These are phyloP conservation scores for Ophiognomonia clavigignenti-juglandacearum DNA, from an alignment of 2,329 filamentous ascomycete genomes.

Conservation along the genomic window DNA sequence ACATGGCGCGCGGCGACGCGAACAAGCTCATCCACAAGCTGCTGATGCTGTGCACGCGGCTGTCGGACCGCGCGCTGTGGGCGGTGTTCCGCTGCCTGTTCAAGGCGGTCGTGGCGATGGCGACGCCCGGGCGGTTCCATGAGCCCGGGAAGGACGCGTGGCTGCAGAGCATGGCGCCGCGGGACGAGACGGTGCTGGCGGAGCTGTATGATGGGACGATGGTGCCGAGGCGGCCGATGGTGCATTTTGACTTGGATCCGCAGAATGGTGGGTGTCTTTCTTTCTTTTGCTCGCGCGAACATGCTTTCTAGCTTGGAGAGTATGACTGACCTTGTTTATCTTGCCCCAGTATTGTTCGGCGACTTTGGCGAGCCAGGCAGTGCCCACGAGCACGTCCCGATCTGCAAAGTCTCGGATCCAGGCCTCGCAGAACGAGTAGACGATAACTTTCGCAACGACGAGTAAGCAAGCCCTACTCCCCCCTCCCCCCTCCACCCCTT, in stretches of 20 bases:
- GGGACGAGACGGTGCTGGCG: not conserved
- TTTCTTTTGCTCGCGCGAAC: too few relatives aligned
- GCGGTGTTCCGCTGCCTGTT: conserved; percentile 1
- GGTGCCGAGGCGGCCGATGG: not conserved
- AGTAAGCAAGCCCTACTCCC: not conserved
- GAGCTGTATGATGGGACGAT: not conserved
- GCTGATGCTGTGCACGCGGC: not conserved
- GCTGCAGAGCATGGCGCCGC: not conserved
- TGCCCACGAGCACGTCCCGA: not conserved
- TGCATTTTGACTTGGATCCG: conserved; percentile 2
- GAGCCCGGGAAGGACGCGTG: not conserved
- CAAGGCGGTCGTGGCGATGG: not conserved
- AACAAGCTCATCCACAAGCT: not conserved
- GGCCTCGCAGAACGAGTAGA: not conserved
- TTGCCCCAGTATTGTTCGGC: not conserved
- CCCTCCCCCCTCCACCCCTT: not conserved
- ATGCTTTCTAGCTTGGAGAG: too few relatives aligned
- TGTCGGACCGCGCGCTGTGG: conserved; percentile 2
- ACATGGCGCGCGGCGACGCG: not conserved
- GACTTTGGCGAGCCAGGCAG: not conserved
- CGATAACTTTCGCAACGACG: not conserved
- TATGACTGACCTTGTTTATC: too few relatives aligned
- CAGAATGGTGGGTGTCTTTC: not conserved
- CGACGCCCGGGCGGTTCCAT: not conserved
- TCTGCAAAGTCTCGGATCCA: not conserved